Base-by-base conservation (phyloP, 2,329 filamentous ascomycete genomes). In the Pestalotiopsis sp. region DNA sequence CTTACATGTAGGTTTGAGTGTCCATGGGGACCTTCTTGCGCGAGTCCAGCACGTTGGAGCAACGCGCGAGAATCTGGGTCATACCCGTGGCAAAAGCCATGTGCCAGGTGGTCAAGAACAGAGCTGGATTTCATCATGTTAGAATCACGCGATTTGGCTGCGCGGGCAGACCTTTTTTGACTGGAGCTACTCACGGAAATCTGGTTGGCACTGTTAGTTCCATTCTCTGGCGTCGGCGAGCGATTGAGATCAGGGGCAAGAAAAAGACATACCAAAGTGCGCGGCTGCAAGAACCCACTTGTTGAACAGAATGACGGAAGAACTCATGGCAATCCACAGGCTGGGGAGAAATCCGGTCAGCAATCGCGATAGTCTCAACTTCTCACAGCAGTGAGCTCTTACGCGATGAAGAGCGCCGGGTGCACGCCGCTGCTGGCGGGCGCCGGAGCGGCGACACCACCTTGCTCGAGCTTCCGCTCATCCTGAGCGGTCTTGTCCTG, bases 241-340 rank as follows among this genome's bases (percentile, higher is more conserved):
- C 14, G 17, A 13, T 56, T 13, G 25, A 14, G 14, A 25, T 25
- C 9, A 20, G 41, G 64, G 65, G 14, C 11, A 31, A 49, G 61
- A 31, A 41, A 23, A 25, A 23, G 11, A 60, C 91, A 85, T 84
- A 93, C 92, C 87, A 81, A 95, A 95, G 69, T 91, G 87, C 76
- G 88, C 88, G 69, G 88, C 90, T 78, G 93, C 89, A 69, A 97
- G 87, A 67, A 97, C 90, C 89, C 92, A 95, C 84, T 97, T 97
- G 87, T 97, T 97, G 87, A 97, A 97, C 71, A 97, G 84, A 79
- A 97, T 97, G 72, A 95, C 94, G 76, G 89, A 87, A 72, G 93
- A 95, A 76, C 93, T 95, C 78, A 97, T 87, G 73, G 93, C 86
- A 75, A 97, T 97, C 94, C 94, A 97, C 75, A 90, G 87, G 67